Base-by-base conservation (phyloP, 2,329 filamentous ascomycete genomes). In the Colletotrichum costaricense region DNA sequence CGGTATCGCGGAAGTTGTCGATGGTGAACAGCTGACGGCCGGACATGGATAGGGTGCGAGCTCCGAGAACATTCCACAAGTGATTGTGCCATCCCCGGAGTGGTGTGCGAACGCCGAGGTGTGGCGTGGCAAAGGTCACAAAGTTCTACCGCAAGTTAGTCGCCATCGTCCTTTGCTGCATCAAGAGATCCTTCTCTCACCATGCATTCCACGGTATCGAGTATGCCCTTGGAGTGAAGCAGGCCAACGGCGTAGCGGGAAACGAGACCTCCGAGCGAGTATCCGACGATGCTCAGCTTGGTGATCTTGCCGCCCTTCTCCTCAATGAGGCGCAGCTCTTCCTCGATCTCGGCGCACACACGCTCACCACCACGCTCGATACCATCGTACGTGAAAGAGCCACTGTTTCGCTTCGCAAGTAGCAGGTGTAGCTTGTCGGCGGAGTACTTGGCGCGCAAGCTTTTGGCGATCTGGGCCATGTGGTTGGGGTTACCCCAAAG, bases 21-120 rank as follows among this genome's bases (percentile, higher is more conserved):
- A 97, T 93, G 69, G 91, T 91, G 81, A 98, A 98, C 11, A 98
- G 87, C 81, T 98, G 96, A 63, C 92, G 88, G 5, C 96, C 96
- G 0, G 95, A 97, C 79, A 90, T 92, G 70, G 94, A 97, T 5
- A 98, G 84, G 0, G 93, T 95, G 69, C 93, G 89, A 1, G 95
- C 92, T 57, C 95, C 96, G 4, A 98, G 81, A n/a, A 93, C 89
- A 80, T 98, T 98, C 91, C 87, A 98, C 70, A 93, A 84, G 79
- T 88, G 89, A 79, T 91, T 92, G 69, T 89, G 86, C 84, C 89
- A 88, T 19, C 93, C 93, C 59, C 89, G 90, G 56, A 92, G 83
- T 1, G 94, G 93, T 1, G 91, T 90, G 63, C 93, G 88, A 1
- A 93, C 93, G n/a, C 94, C 94, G 8, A 95, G 87, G 82, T 95